A percentile compares a stretch with the other conserved stretches of the same genome.
Evolutionary conservation across 495 filamentous ascomycete genomes (phyloP).

Genomic region (Neurospora sublineolata): DNA sequence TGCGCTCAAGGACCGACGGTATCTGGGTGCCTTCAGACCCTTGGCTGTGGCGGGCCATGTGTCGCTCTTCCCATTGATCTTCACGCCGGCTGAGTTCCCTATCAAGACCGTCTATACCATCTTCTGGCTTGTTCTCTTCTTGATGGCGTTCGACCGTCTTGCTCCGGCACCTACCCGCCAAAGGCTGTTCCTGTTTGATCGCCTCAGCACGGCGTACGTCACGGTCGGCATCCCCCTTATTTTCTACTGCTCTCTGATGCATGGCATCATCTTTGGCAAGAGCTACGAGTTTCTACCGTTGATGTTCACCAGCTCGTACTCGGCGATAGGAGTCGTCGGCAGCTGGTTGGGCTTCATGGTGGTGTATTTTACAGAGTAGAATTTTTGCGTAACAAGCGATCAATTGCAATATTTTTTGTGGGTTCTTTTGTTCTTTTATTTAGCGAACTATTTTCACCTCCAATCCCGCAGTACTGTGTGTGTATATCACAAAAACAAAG

Average conservation of each 20-base stretch:
- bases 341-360: conserved; percentile 96
- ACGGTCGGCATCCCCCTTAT: conserved; percentile 80
- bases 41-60: conserved; percentile 89
- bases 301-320: conserved; percentile 96
- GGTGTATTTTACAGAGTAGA: conserved; percentile 70
- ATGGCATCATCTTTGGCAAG: conserved; percentile 71
- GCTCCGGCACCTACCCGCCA: conserved; percentile 67
- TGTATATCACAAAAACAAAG: neutral
- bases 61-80: conserved; percentile 86
- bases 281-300: conserved; percentile 82
- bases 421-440: neutral
- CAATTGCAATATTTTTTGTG: conserved; percentile 3
- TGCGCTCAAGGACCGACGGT: conserved; percentile 81
- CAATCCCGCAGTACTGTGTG: neutral
- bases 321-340: conserved; percentile 84
- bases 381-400: neutral
- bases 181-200: conserved; percentile 77
- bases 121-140: conserved; percentile 80
- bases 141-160: conserved; percentile 74
- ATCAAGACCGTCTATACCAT: conserved; percentile 89
- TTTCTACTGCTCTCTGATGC: conserved; percentile 73
- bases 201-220: conserved; percentile 81
- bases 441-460: neutral
- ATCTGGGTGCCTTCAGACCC: conserved; percentile 84
- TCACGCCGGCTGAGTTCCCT: conserved; percentile 82